These are phyloP conservation scores for Xenoacremonium recifei DNA, from an alignment of 2,329 filamentous ascomycete species.

Conservation along the genomic window DNA sequence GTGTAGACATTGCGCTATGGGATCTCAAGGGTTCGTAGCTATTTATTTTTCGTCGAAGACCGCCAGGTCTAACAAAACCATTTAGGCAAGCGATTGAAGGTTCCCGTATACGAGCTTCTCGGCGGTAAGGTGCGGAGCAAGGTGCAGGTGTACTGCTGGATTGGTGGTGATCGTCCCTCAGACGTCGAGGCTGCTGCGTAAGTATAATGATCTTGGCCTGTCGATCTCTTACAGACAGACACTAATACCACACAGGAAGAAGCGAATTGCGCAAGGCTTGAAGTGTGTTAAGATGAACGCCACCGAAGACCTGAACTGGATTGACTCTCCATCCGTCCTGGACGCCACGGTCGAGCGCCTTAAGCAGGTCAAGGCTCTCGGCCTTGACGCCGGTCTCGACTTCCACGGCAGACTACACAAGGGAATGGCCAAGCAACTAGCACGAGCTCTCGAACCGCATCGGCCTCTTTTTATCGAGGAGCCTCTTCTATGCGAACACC, in stretches of 20 bases:
- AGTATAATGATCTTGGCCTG: constrained; percentile 12
- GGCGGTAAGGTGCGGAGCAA: constrained; percentile 69
- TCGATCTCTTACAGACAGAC: constrained; percentile 1
- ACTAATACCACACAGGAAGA: constrained; percentile 28
- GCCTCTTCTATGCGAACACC: constrained; percentile 65
- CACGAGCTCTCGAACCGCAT: constrained; percentile 62
- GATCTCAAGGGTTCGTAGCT: constrained; percentile 57
- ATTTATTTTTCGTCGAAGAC: too few relatives aligned
- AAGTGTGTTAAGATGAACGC: constrained; percentile 72
- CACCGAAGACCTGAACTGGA: constrained; percentile 69
- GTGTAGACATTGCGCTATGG: constrained; percentile 75
- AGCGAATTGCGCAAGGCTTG: constrained; percentile 59
- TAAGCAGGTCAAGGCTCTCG: constrained; percentile 64
- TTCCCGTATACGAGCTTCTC: constrained; percentile 68
- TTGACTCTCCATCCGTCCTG: constrained; percentile 64
- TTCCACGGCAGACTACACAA: constrained; percentile 74
- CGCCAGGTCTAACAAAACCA: too few relatives aligned
- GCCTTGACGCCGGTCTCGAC: constrained; percentile 69
- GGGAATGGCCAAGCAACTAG: constrained; percentile 73
- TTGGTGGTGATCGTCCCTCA: constrained; percentile 65
- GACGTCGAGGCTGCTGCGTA: constrained; percentile 62
- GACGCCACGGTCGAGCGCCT: constrained; percentile 63
- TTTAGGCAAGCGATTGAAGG: constrained; percentile 45
- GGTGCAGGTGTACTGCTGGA: constrained; percentile 71
- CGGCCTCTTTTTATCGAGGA: constrained; percentile 71